These are phyloP conservation scores for Closterium sp. DNA, from an alignment of 139 green algal genomes.

Conservation along the genomic window DNA sequence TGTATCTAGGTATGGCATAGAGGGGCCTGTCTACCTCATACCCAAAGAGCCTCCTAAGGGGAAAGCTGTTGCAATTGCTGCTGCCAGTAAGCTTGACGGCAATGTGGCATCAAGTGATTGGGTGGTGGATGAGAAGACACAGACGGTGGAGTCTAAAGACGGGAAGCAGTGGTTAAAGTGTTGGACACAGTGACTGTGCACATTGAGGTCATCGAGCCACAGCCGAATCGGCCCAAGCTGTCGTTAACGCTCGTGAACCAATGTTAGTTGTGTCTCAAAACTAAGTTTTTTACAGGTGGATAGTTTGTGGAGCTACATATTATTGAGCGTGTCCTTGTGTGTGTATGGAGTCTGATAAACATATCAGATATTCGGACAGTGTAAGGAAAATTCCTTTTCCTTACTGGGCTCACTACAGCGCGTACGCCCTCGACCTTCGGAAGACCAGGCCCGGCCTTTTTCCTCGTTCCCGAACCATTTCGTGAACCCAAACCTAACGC, in stretches of 20 bases:
- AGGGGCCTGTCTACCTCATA: slow-evolving; percentile 76
- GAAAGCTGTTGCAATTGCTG: slow-evolving; percentile 38
- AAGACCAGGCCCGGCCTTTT: no score
- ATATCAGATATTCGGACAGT: no score
- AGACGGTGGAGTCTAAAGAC: slow-evolving; percentile 44
- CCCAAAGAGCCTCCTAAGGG: slow-evolving; percentile 14
- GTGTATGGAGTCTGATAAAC: no score
- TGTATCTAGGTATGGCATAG: slow-evolving; percentile 80
- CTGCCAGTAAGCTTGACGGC: background rate
- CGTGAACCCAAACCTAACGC: no score
- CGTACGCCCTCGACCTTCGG: no score
- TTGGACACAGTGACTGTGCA: slow-evolving; percentile 52
- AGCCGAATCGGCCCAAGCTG: slow-evolving; percentile 44
- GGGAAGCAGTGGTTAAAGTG: slow-evolving; percentile 27
- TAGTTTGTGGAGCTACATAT: background rate
- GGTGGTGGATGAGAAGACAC: slow-evolving; percentile 68
- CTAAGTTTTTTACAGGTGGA: background rate
- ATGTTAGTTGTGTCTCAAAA: background rate
- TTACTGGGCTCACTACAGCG: no score
- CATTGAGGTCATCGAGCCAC: slow-evolving; percentile 51
- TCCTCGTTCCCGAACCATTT: no score
- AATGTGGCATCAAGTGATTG: slow-evolving; percentile 9
- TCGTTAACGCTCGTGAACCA: slow-evolving; percentile 21
- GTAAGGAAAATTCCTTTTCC: no score
- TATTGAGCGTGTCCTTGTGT: background rate